These are phyloP conservation scores for Pseudogymnoascus sp. DNA, from an alignment of 2,329 filamentous ascomycete species.

Conservation along the genomic window DNA sequence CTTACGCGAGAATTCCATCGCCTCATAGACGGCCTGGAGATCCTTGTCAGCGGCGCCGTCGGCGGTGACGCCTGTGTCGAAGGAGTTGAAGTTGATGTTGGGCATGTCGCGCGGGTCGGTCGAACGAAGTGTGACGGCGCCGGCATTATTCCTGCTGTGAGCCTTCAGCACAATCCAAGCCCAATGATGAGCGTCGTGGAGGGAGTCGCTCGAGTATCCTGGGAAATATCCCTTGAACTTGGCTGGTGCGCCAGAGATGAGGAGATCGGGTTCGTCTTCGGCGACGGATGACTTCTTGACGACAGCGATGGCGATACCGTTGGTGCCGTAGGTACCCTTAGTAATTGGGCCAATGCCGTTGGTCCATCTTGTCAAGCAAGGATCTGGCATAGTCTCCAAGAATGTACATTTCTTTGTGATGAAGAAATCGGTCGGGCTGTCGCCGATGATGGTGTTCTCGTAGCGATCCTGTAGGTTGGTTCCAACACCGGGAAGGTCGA, in stretches of 20 bases:
- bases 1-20: slow-evolving; percentile 11
- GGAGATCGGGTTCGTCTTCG: slow-evolving; percentile 32
- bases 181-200: slow-evolving; percentile 33
- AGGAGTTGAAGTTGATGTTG: slow-evolving; percentile 54
- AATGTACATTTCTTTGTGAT: slow-evolving; percentile 30
- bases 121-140: slow-evolving; percentile 51
- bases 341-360: slow-evolving; percentile 12
- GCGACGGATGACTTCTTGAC: slow-evolving; percentile 26
- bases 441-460: slow-evolving; percentile 39
- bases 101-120: slow-evolving; percentile 56
- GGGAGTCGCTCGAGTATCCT: slow-evolving; percentile 29
- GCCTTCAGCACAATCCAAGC: slow-evolving; percentile 43
- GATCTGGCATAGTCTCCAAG: slow-evolving; percentile 28
- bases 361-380: slow-evolving; percentile 26
- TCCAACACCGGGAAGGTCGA: slow-evolving; percentile 55
- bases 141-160: slow-evolving; percentile 52
- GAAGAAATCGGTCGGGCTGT: slow-evolving; percentile 32
- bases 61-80: slow-evolving; percentile 33
- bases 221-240: slow-evolving; percentile 36
- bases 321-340: slow-evolving; percentile 29
- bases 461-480: slow-evolving; percentile 52
- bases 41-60: slow-evolving; percentile 11
- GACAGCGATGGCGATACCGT: slow-evolving; percentile 40
- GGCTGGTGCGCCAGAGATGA: slow-evolving; percentile 24
- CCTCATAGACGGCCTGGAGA: slow-evolving; percentile 13